Conservation (phyloP, 2,329 filamentous ascomycete genomes). For the Verticillium nubilum region DNA sequence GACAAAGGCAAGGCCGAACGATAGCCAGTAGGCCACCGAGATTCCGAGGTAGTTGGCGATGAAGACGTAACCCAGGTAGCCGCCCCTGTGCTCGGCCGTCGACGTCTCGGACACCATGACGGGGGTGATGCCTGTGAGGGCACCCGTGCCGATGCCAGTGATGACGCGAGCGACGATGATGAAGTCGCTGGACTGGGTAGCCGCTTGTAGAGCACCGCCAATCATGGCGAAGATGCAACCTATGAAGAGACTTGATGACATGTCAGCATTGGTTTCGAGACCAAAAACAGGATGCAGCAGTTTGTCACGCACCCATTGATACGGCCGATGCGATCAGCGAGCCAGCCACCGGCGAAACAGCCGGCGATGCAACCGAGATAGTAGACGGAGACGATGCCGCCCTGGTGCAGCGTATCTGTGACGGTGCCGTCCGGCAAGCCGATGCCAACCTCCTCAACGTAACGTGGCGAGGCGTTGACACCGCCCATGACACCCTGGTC, state of each 20-base stretch:
- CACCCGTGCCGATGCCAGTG: conserved; percentile 63
- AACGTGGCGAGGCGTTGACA: conserved; percentile 36
- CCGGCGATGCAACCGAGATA: conserved; percentile 46
- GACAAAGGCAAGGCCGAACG: conserved; percentile 20
- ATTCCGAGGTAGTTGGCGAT: conserved; percentile 58
- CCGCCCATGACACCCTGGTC: conserved; percentile 50
- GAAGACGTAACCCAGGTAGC: conserved; percentile 68
- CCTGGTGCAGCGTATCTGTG: conserved; percentile 42
- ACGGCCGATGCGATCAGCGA: conserved; percentile 48
- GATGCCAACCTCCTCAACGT: conserved; percentile 37
- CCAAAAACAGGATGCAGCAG: neutral
- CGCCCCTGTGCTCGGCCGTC: conserved; percentile 61
- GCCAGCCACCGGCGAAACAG: conserved; percentile 42
- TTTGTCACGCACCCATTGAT: conserved; percentile 28
- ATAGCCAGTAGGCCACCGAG: conserved; percentile 32
- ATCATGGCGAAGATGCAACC: conserved; percentile 41
- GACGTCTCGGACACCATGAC: conserved; percentile 69
- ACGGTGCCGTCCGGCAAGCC: conserved; percentile 37
- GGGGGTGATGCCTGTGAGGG: conserved; percentile 65
- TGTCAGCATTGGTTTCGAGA: neutral
- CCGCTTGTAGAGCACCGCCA: conserved; percentile 42
- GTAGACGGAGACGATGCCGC: conserved; percentile 47
- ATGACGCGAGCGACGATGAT: conserved; percentile 50
- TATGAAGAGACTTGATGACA: conserved; percentile 32
- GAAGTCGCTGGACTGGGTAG: conserved; percentile 36